Percentiles rank a stretch among this genome's conserved stretches.
Conservation (phyloP, 2,329 filamentous ascomycete genomes). For the Didymellaceae sp. region DNA sequence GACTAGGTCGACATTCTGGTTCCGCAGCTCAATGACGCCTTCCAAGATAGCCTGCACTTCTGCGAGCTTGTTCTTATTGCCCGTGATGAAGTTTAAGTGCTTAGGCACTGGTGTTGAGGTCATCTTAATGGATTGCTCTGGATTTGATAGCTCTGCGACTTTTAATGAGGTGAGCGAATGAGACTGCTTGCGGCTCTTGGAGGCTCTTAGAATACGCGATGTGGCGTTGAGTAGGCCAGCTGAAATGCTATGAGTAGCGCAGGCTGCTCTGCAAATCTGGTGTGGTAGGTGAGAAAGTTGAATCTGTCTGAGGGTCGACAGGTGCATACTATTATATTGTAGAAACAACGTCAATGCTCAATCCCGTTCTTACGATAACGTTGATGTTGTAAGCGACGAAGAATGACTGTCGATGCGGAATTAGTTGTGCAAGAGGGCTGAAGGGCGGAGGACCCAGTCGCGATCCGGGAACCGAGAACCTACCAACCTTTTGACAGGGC, state of each 20-base stretch:
- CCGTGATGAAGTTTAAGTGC: slow-evolving; percentile 89
- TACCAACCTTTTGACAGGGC: slow-evolving; percentile 3
- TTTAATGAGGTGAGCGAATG: neutral
- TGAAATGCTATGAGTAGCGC: slow-evolving; percentile 5
- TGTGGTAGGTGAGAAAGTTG: slow-evolving; percentile 1
- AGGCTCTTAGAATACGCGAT: slow-evolving; percentile 2
- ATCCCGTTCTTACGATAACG: slow-evolving; percentile 21
- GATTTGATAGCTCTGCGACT: neutral
- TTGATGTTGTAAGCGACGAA: slow-evolving; percentile 13
- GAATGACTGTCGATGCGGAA: slow-evolving; percentile 22
- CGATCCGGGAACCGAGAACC: neutral
- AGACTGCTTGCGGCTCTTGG: slow-evolving; percentile 7
- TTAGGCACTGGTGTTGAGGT: slow-evolving; percentile 43
- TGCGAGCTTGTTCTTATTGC: slow-evolving; percentile 90
- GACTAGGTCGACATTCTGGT: slow-evolving; percentile 76
- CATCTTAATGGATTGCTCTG: slow-evolving; percentile 14
- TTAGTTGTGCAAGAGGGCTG: slow-evolving; percentile 13
- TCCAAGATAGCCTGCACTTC: slow-evolving; percentile 88
- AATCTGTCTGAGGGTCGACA: neutral
- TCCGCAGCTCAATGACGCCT: slow-evolving; percentile 73
- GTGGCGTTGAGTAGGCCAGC: slow-evolving; percentile 9
- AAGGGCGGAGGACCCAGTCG: slow-evolving; percentile 8
- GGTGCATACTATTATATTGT: neutral
- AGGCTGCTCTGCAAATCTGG: neutral
- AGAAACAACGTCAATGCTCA: neutral